Evolutionary conservation across 1,284 basidiomycete genomes (phyloP), one percentile per base, ranked within the genome.

Genomic region (Clitocybe nebularis): DNA sequence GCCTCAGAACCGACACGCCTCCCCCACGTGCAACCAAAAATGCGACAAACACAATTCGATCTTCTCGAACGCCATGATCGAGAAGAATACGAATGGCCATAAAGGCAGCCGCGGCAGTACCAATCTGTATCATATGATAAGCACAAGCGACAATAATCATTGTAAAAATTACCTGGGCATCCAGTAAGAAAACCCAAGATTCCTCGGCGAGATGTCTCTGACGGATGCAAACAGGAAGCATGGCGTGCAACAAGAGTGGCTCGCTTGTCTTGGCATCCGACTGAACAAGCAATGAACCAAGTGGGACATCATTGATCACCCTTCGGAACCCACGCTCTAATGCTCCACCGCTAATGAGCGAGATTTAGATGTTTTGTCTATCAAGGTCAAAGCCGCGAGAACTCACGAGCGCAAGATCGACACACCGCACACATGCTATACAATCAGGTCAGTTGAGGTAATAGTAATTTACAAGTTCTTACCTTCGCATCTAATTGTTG

Each of bases 71-170:
- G n/a, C 94, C 93, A 56, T 99, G 95, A 59, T 99, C 95, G 19
- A 98, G 75, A 11, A 98, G 70, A 3, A 96, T 81, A n/a, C 95
- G 84, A 44, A 99, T 89, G 0, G 93, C 89, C 95, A 98, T 98
- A 63, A 94, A 86, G 0, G 91, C 93, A 3, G 94, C 84, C 0
- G 95, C 94, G 2, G 87, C 95, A 0, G 94, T 98, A 3, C 92
- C 93, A 62, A 98, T 93, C 81, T 95, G 49, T 17, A 23, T 40
- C 13, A 22, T 45, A 19, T 23, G 20, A 30, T 46, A 19, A 44
- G 36, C 16, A 24, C 10, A 43, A 10, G 39, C 14, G 22, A 25
- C 21, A 11, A 35, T 16, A 11, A 26, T 5, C n/a, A n/a, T 13
- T 1, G 11, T 14, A 13, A 3, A 14, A 44, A 59, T 34, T 53